Base-by-base conservation (phyloP, 306 rosid genomes). In the Cicer bijugum region DNA sequence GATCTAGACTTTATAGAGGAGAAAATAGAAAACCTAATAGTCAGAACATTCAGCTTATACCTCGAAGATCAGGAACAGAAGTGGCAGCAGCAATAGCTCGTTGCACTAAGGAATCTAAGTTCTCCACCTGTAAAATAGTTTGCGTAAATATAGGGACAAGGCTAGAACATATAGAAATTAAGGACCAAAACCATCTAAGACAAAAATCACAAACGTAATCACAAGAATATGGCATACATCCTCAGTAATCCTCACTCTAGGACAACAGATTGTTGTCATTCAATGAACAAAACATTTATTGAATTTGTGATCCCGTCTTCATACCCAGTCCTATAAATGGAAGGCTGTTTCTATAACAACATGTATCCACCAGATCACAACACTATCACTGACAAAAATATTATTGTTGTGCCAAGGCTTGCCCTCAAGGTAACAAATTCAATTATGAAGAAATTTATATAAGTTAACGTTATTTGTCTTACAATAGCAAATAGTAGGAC, bases 41-140 rank as follows among this genome's bases (percentile, higher is more conserved):
- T n/a, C 1, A 58, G 56, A 69, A 67, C 76, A 39, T 51, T 75
- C 63, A 69, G 47, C 68, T 57, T 72, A 50, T 80, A 91, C 98
- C 96, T 85, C 76, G 91, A 79, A 94, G 86, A 88, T 94, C 96
- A 35, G 95, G 95, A 83, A 81, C 78, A 75, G 83, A 70, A 75
- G 89, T 84, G 46, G 91, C 86, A 35, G 92, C 86, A n/a, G 79
- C 43, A 64, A 94, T 83, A 37, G 97, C 96, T 16, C 97, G 91
- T 40, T 84, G 96, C 80, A 89, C 90, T 64, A 94, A 80, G 62
- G 90, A 83, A 59, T 94, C 97, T 71, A 94, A 74, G 80, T 80
- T 87, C 65, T 89, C 96, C 68, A 91, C 70, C 98, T 93, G 78
- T 63, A 69, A 72, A 74, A 78, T 76, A 82, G 56, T 75, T 55